Base-by-base conservation (phyloP, 1,284 basidiomycete genomes). In the Cryptococcus sp. region DNA sequence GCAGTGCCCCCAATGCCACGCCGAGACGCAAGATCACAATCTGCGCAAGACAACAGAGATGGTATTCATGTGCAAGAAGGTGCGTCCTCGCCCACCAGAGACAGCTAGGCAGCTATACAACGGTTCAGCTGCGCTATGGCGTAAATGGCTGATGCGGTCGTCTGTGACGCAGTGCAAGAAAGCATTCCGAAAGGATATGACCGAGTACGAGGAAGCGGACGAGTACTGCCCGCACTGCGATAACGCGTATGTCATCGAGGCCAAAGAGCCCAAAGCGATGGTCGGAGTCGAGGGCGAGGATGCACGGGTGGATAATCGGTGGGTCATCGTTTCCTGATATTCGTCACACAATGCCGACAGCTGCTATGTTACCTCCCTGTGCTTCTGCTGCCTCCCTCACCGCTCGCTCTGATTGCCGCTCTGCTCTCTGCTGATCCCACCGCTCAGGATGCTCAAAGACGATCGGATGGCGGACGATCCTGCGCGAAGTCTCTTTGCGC, bases 171-270 rank as follows among this genome's bases (percentile, higher is more conserved):
- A 77, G 80, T 99, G 96, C 83, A 90, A 90, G 76, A 94, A 94
- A 79, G 93, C 92, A 1, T 98, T 99, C 78, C 81, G 95, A 62
- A 98, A 99, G 80, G 92, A 97, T 77, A 92, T 97, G 88, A 67
- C 82, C 0, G 80, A 78, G 27, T 98, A 92, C 73, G 96, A 99
- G 71, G 93, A 96, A 75, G 90, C 90, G 65, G 95, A 99, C 75
- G 95, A 99, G 80, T 98, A 88, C 77, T 99, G 96, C 75, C 95
- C 96, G 0, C 89, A 97, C 79, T 98, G 95, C 75, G 93, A 96
- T 78, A 98, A 99, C 75, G 92, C 94, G 75, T 98, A 93, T 77
- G 94, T 97, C 25, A 83, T 97, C 64, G 90, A 95, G 43, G 94
- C 94, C 6, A 96, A 96, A 79, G 93, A 88, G 22, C 90, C 95